A percentile compares a stretch with the other conserved stretches of the same genome.
These are phyloP conservation scores for Leccinum boreale DNA, from an alignment of 768 basidiomycete genomes.

Conservation along the genomic window DNA sequence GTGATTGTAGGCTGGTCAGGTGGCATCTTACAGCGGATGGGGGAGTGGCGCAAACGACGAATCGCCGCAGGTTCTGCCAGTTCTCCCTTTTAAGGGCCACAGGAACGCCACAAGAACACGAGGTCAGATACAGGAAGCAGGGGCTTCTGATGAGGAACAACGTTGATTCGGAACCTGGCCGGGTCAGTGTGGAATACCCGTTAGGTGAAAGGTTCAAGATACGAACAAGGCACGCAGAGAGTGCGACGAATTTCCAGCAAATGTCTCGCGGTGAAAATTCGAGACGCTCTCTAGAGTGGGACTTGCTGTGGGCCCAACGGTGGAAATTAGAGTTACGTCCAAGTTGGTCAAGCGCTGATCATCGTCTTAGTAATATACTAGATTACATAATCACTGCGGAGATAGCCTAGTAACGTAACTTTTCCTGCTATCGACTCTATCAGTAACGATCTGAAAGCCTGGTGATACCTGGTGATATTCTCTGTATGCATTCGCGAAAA, in stretches of 20 bases:
- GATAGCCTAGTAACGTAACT: no score
- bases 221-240: neutral
- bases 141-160: slow-evolving; percentile 9
- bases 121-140: neutral
- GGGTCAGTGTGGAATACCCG: neutral
- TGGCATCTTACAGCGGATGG: neutral
- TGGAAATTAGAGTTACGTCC: no score
- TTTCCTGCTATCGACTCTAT: no score
- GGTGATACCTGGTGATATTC: neutral
- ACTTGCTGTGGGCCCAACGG: neutral
- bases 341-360: no score
- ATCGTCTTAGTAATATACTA: no score
- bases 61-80: neutral
- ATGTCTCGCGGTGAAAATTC: neutral
- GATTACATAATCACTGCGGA: no score
- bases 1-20: neutral
- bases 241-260: neutral
- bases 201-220: neutral
- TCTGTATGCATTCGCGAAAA: neutral
- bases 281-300: neutral
- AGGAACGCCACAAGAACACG: neutral
- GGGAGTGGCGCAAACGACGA: neutral
- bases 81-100: neutral
- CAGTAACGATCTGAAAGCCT: neutral
- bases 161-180: neutral